Percentiles rank a stretch among this genome's conserved stretches.
phyloP scores from a whole-genome alignment of 164 flowering plant species.

The Sextonia rubra region DNA sequence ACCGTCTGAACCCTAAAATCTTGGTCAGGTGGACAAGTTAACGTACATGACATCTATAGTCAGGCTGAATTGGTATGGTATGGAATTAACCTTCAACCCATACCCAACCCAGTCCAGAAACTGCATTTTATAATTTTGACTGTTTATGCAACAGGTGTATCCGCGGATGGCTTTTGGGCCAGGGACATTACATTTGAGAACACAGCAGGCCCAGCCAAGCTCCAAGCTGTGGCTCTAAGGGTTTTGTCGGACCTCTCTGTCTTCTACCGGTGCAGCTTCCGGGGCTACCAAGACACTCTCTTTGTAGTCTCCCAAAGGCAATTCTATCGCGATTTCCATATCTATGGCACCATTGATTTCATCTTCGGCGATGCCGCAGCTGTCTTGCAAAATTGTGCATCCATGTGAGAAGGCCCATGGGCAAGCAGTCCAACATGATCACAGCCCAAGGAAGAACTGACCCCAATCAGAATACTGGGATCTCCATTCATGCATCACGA shows the following conservation, averaged over 20 bases:
- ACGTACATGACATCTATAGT: no score
- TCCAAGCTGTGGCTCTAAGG: conserved; percentile 56
- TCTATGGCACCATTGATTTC: conserved; percentile 63
- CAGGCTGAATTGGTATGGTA: no score
- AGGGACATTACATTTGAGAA: conserved; percentile 69
- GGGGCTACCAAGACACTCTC: conserved; percentile 66
- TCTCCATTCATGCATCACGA: conserved; percentile 40
- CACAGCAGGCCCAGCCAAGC: conserved; percentile 54
- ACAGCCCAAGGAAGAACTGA: conserved; percentile 57
- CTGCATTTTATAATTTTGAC: background rate
- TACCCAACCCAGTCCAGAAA: no score
- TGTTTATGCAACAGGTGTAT: conserved; percentile 30
- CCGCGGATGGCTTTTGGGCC: conserved; percentile 71
- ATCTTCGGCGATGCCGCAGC: conserved; percentile 58
- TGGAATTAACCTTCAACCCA: no score
- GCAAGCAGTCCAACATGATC: conserved; percentile 44
- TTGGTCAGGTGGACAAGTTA: no score
- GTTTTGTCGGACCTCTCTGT: conserved; percentile 41
- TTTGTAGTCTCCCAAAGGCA: conserved; percentile 44
- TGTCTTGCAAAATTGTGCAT: conserved; percentile 61
- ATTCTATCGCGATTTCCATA: conserved; percentile 57
- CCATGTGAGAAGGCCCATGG: conserved; percentile 40
- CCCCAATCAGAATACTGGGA: conserved; percentile 44
- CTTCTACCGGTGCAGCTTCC: conserved; percentile 56
- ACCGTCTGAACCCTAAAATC: no score